Base-by-base conservation (phyloP, 768 basidiomycete genomes). In the Dendrothele bispora region DNA sequence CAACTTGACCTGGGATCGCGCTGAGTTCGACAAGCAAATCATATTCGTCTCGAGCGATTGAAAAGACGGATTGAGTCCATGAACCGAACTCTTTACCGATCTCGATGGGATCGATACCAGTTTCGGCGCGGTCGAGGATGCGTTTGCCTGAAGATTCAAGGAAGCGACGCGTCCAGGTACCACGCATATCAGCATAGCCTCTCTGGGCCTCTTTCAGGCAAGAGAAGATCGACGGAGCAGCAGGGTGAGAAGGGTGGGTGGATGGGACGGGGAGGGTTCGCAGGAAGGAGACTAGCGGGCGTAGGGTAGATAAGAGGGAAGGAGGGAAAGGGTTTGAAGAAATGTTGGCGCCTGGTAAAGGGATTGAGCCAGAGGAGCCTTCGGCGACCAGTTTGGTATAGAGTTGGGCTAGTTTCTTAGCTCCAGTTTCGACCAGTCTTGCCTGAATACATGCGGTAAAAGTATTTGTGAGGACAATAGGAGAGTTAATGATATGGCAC, bases 341-440 rank as follows among this genome's bases (percentile, higher is more conserved):
- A 40, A 80, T 79, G 24, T 84, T 79, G 0, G 81, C 62, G 14
- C 81, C 82, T 12, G 83, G 78, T 30, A 75, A 71, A 0, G 81
- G 83, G 5, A 84, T 82, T n/a, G 77, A 72, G 24, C 88, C 88
- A 3, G 88, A 86, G 1, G 88, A 91, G 21, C 82, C 86, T 66
- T 91, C 89, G 2, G 91, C 90, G n/a, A 91, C 87, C 26, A 88
- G 74, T 57, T 88, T 90, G n/a, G 88, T 93, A 60, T 86, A 92
- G 11, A 91, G 66, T 56, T 90, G 88, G 0, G 83, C 77, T 8
- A 92, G 72, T 59, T 90, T 91, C 70, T 91, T 91, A 5, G 83
- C 82, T 7, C 91, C 90, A 1, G 88, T 88, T 68, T 91, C 89
- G 7, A 91, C 72, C 4, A 92, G 76, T 34, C 85, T 80, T n/a